Percentiles rank a stretch among this genome's conserved stretches.
phyloP scores from a whole-genome alignment of 345 rosid genomes.

The Raphanus sativus region DNA sequence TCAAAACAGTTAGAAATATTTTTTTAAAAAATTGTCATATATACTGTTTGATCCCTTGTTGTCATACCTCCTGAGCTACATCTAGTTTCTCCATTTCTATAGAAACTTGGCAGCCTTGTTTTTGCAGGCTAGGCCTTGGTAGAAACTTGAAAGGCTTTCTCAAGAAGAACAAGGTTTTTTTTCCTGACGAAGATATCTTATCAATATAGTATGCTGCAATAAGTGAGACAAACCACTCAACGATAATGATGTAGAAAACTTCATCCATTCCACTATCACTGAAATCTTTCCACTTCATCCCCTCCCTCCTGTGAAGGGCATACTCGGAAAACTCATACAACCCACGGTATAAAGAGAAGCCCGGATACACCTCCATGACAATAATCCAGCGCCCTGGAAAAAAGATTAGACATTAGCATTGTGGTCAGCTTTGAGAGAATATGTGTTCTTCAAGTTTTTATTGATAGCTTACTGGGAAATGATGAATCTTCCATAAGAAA shows the following conservation, averaged over 20 bases:
- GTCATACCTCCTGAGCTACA: constrained; percentile 78
- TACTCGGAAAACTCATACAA: constrained; percentile 72
- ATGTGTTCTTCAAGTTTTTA: constrained; percentile 4
- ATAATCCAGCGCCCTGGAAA: constrained; percentile 68
- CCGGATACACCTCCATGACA: constrained; percentile 81
- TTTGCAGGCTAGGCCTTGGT: constrained; percentile 55
- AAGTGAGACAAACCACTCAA: constrained; percentile 73
- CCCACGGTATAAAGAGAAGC: constrained; percentile 86
- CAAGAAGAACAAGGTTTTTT: constrained; percentile 56
- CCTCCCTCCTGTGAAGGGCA: constrained; percentile 56
- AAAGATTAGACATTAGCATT: constrained; percentile 8
- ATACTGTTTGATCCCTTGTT: background rate
- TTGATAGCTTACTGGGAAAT: constrained; percentile 72
- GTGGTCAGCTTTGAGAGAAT: background rate
- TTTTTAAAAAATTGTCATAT: too few relatives aligned
- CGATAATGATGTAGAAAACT: constrained; percentile 57
- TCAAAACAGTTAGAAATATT: constrained; percentile 1
- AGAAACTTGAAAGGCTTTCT: constrained; percentile 46
- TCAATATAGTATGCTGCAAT: constrained; percentile 68
- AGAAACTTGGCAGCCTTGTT: constrained; percentile 63
- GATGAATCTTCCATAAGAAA: constrained; percentile 61
- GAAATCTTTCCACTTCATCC: constrained; percentile 79
- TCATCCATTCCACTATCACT: constrained; percentile 73
- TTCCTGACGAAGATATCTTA: constrained; percentile 55
- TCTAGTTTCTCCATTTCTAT: constrained; percentile 85